Evolutionary conservation across 2,329 filamentous ascomycete species (phyloP), one percentile per base, ranked within the genome.

Genomic region (Stagonosporopsis cucurbitacearum): DNA sequence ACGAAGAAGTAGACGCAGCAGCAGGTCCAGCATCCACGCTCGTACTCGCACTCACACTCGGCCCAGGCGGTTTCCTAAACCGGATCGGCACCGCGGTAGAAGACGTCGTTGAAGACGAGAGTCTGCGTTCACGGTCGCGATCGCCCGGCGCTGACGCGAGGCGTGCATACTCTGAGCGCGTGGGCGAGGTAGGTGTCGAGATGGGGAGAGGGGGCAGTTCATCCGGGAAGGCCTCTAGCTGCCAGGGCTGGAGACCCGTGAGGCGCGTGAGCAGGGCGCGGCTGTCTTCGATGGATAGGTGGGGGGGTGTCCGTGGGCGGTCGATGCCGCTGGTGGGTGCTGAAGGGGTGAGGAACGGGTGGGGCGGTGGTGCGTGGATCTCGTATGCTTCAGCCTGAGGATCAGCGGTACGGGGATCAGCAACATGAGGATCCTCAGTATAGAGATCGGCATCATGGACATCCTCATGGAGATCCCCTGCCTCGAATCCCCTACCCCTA

Each of bases 21-120:
- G n/a, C n/a, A n/a, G n/a, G n/a, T n/a, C n/a, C n/a, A n/a, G n/a
- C n/a, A n/a, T n/a, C n/a, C n/a, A n/a, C n/a, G n/a, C n/a, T n/a
- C n/a, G n/a, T n/a, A n/a, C n/a, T n/a, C n/a, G n/a, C n/a, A n/a
- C n/a, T n/a, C n/a, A n/a, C n/a, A n/a, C n/a, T n/a, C n/a, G n/a
- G 36, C n/a, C 75, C 71, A 53, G 54, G 50, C 12, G 78, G 82
- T 49, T 81, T 78, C 25, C 82, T 80, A 66, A 86, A 84, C 54
- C 81, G 80, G 49, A 87, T 67, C 1, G 84, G 84, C 8, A 87
- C 77, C 9, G 83, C 81, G 28, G 84, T 86, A 17, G 5, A 5
- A 9, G 25, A 26, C 25, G 25, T 5, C 25, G 25, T 5, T 5
- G 82, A 58, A 2, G 71, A 74, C 1, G 72, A 75, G 11, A 67